Evolutionary conservation across 257 asterid genomes (phyloP).

Genomic region (Solanum chiquidenum): DNA sequence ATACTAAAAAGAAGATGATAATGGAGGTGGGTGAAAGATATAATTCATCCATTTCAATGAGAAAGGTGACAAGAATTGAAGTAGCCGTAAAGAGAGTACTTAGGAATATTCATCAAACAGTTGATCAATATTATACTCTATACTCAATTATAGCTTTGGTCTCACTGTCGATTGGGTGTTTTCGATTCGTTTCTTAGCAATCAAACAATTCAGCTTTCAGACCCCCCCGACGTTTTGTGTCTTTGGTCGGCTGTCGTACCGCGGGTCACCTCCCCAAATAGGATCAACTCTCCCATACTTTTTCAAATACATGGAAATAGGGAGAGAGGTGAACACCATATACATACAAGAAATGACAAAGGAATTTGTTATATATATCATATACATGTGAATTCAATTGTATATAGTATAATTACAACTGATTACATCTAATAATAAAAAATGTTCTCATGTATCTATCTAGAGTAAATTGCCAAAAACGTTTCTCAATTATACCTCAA

Average conservation of each 20-base stretch:
- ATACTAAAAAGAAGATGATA: background rate
- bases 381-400: too few species aligned
- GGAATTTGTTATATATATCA: too few species aligned
- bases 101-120: background rate
- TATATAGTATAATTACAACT: too few species aligned
- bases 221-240: background rate
- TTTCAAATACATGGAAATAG: too few species aligned
- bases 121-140: background rate
- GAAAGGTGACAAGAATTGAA: background rate
- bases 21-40: constrained; percentile 4
- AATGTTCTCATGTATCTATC: too few species aligned
- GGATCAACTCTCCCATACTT: background rate
- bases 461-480: too few species aligned
- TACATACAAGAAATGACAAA: too few species aligned
- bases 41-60: constrained; percentile 17
- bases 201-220: background rate
- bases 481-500: accelerated
- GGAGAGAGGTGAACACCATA: too few species aligned
- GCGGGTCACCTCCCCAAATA: background rate
- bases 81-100: background rate
- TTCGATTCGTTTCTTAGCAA: background rate
- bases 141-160: background rate
- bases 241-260: background rate
- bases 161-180: background rate
- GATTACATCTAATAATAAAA: too few species aligned